These are phyloP conservation scores for Scytalidium lignicola DNA, from an alignment of 2,329 filamentous ascomycete species.

Conservation along the genomic window DNA sequence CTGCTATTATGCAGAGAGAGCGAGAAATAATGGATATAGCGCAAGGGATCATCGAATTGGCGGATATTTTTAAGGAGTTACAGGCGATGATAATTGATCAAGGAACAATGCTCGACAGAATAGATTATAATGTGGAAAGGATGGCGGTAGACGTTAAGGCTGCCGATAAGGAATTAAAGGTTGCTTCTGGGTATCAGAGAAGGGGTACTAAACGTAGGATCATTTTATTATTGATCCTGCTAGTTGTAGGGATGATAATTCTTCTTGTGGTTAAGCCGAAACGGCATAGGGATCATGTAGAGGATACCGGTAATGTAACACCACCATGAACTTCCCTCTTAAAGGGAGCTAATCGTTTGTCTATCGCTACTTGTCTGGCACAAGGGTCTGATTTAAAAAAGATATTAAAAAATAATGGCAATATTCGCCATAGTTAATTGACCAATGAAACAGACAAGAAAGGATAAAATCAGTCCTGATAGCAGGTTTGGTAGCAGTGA, in stretches of 20 bases:
- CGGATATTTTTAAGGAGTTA: conserved; percentile 93
- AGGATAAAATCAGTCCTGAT: too few species aligned
- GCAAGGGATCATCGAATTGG: conserved; percentile 93
- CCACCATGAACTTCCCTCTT: conserved; percentile 16
- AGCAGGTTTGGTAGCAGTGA: too few species aligned
- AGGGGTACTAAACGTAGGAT: conserved; percentile 87
- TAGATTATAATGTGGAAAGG: conserved; percentile 96
- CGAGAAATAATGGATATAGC: conserved; percentile 97
- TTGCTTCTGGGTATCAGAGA: conserved; percentile 84
- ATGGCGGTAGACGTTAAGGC: conserved; percentile 92
- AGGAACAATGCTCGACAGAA: conserved; percentile 85
- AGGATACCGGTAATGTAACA: conserved; percentile 21
- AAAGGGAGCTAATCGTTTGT: not conserved
- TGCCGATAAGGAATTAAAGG: conserved; percentile 85
- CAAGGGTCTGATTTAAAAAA: too few species aligned
- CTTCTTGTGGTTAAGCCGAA: conserved; percentile 65
- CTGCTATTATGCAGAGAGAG: conserved; percentile 84
- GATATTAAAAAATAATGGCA: too few species aligned
- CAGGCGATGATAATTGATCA: conserved; percentile 94
- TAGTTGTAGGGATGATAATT: conserved; percentile 85
- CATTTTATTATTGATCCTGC: conserved; percentile 77
- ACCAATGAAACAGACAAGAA: too few species aligned
- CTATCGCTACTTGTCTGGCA: not conserved
- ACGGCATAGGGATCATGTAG: conserved; percentile 14
- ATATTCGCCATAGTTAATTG: too few species aligned